Evolutionary conservation across 805 yeast species (phyloP), one percentile per base, ranked within the genome.

Genomic region (Saccharomyces mikatae): DNA sequence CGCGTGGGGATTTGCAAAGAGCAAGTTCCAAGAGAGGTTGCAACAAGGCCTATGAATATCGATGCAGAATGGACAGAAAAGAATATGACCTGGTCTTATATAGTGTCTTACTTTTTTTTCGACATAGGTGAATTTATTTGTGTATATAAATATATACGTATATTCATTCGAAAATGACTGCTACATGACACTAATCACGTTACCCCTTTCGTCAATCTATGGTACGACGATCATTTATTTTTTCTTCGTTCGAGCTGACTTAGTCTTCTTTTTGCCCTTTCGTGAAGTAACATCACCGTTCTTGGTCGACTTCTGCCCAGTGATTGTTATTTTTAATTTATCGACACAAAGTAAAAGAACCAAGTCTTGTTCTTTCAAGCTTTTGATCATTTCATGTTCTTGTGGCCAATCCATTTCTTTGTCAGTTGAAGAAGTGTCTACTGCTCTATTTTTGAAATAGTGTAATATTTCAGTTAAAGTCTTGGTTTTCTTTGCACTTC

Each of bases 1-100:
- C 69, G 96, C 96, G 14, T 88, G 89, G 77, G 86, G 89, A 48
- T 87, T 91, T 71, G 97, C 97, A 26, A 83, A 82, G 60, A 88
- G 87, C 65, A 88, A 84, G 61, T 66, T 81, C 31, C 76, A 80
- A 49, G 82, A 80, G 65, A 76, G 76, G 61, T 68, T 79, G 54
- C 76, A 77, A 60, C 80, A 74, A 58, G 71, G 74, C 51, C 60
- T 73, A 60, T 74, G 62, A 60, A 46, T 17, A 47, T 36, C 6
- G n/a, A 36, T 22, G 17, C 24, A 36, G 21, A 36, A 9, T 24
- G 10, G 22, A 36, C 9, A 36, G 44, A 36, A 36, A 22, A 17
- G 17, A 36, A 36, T n/a, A n/a, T 17, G 6, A 36, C 10, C 44
- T 36, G 24, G 11, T 36, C 9, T n/a, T 17, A 36, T 17, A 21